These are phyloP conservation scores for Kurtzmaniella cleridarum DNA, from an alignment of 805 yeast genomes.

Conservation along the genomic window DNA sequence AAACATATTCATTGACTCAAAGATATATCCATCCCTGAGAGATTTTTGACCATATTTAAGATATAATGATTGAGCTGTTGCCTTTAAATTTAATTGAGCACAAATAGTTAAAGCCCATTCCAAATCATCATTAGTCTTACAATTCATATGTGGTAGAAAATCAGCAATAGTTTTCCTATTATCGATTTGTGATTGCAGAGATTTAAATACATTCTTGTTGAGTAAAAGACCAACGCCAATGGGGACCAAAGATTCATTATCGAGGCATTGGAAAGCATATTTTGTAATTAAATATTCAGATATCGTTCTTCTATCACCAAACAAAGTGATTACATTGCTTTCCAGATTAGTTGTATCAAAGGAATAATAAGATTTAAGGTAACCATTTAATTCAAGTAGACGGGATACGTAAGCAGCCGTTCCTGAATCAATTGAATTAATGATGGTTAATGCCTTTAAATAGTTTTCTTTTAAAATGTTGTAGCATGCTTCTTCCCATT, in stretches of 20 bases:
- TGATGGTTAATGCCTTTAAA: conserved; percentile 50
- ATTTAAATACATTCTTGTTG: conserved; percentile 36
- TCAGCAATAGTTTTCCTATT: conserved; percentile 42
- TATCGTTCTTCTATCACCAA: conserved; percentile 25
- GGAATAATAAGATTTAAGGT: conserved; percentile 37
- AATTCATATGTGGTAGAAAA: conserved; percentile 55
- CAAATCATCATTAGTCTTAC: conserved; percentile 65
- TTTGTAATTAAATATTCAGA: conserved; percentile 53
- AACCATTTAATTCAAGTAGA: conserved; percentile 59
- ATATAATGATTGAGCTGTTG: conserved; percentile 52
- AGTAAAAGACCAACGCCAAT: conserved; percentile 62
- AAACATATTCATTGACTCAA: conserved; percentile 61
- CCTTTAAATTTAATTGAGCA: conserved; percentile 57
- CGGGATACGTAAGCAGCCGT: conserved; percentile 61
- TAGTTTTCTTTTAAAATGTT: conserved; percentile 51
- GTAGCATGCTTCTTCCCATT: conserved; percentile 36
- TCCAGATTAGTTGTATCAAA: background rate
- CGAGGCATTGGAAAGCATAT: conserved; percentile 50
- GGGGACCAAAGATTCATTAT: conserved; percentile 51
- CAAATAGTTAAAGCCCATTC: conserved; percentile 76
- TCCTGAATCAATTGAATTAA: conserved; percentile 56
- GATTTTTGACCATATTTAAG: conserved; percentile 44
- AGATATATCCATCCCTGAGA: conserved; percentile 48
- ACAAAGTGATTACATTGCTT: conserved; percentile 3
- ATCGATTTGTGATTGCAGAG: conserved; percentile 31